Evolutionary conservation across 23 red algal species (phyloP), one percentile per base, ranked within the genome.

Genomic region (Gracilaria domingensis): DNA sequence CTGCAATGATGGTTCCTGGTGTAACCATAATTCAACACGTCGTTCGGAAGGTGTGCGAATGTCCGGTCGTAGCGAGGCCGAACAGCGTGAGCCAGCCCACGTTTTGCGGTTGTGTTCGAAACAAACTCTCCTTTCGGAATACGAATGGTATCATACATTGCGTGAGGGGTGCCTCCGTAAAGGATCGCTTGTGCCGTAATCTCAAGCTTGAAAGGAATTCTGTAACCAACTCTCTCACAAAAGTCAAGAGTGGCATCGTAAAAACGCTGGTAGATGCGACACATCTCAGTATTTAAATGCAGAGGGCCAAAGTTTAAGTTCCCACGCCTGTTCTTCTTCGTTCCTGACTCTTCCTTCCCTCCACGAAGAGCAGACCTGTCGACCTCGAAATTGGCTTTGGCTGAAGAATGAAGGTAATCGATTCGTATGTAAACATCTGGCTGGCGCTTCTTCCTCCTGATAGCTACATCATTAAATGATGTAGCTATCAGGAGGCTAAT

Each of bases 191-290:
- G 54, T 0, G 79, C 58, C 20, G 13, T 35, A 23, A 82, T 65
- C 53, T 82, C 47, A n/a, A 82, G 6, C 1, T 82, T 16, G 53
- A 82, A 82, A 4, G 79, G 79, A 8, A 82, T 33, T 23, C 54
- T 23, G 24, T 82, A 82, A 13, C 79, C 79, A 3, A 82, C 79
- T 25, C 79, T 6, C 3, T 38, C 37, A 54, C 64, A 82, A 51
- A 82, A 82, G 42, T 82, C 79, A 47, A 45, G 54, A n/a, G 58
- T 82, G 0, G 79, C 79, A 14, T 65, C 79, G 17, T 82, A 82
- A 30, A 82, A 82, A 24, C 79, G 47, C 38, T 62, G 53, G 37
- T 82, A 82, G 1, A 65, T 3, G 21, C 37, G 4, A 53, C 79
- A 82, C 58, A 65, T 65, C 32, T 82, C 79, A 8, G 79, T 62